These are phyloP conservation scores for Paraphoma sp. DNA, from an alignment of 2,329 filamentous ascomycete species.

Conservation along the genomic window DNA sequence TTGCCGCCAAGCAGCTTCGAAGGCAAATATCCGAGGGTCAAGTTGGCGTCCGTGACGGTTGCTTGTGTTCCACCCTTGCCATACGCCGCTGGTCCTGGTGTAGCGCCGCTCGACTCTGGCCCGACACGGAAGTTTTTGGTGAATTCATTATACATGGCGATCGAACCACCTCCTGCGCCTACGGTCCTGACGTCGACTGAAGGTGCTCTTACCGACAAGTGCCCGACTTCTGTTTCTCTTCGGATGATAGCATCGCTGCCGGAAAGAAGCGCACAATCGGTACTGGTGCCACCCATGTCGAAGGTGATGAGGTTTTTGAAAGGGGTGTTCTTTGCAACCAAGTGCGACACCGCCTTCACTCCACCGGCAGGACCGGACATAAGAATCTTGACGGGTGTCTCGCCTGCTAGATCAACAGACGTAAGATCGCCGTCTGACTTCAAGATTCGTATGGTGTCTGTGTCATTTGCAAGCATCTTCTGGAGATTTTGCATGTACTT, in stretches of 20 bases:
- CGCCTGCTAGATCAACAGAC: conserved; percentile 52
- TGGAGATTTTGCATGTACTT: conserved; percentile 53
- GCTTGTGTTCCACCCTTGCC: conserved; percentile 54
- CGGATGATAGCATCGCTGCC: conserved; percentile 53
- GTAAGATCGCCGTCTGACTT: conserved; percentile 59
- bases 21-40: conserved; percentile 57
- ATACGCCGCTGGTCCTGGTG: conserved; percentile 59
- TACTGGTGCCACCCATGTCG: conserved; percentile 60
- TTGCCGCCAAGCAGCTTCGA: conserved; percentile 55
- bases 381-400: conserved; percentile 57
- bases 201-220: conserved; percentile 54
- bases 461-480: conserved; percentile 50
- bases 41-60: conserved; percentile 59
- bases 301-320: conserved; percentile 59
- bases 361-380: conserved; percentile 60
- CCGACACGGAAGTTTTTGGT: conserved; percentile 59
- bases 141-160: conserved; percentile 56
- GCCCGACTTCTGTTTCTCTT: conserved; percentile 54
- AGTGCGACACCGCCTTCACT: conserved; percentile 57
- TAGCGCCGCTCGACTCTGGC: conserved; percentile 58
- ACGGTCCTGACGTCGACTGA: conserved; percentile 59
- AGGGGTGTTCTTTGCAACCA: conserved; percentile 53
- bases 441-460: conserved; percentile 55
- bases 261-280: conserved; percentile 56
- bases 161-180: conserved; percentile 59